phyloP scores from a whole-genome alignment of 306 rosid genomes.

The Vigna radiata region DNA sequence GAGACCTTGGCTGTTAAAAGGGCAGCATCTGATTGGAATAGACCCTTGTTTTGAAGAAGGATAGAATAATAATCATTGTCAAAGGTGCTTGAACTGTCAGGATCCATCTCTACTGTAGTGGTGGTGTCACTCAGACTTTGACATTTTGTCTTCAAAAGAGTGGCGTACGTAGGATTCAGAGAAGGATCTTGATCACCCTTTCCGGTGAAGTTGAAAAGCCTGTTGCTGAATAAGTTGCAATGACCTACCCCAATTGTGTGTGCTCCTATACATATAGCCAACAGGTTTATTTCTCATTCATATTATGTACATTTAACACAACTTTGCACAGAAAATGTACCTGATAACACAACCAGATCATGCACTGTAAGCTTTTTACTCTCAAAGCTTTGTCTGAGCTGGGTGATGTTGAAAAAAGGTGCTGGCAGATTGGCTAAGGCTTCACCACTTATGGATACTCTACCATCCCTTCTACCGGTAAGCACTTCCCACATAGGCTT shows the following conservation, averaged over 20 bases:
- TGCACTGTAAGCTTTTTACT: constrained; percentile 49
- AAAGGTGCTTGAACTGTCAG: constrained; percentile 42
- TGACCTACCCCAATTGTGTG: constrained; percentile 68
- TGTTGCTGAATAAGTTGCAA: constrained; percentile 52
- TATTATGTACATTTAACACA: not conserved
- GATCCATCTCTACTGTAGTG: constrained; percentile 56
- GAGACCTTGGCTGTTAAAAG: constrained; percentile 52
- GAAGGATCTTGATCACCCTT: constrained; percentile 72
- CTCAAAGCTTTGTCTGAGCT: constrained; percentile 53
- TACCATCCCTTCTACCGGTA: constrained; percentile 78
- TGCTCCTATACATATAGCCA: constrained; percentile 46
- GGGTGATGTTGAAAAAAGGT: constrained; percentile 55
- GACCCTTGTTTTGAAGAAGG: constrained; percentile 50
- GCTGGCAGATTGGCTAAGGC: constrained; percentile 50
- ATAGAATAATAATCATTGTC: constrained; percentile 52
- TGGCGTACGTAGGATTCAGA: constrained; percentile 49
- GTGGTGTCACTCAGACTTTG: constrained; percentile 42
- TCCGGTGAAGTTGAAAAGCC: constrained; percentile 70
- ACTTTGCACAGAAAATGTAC: constrained; percentile 18
- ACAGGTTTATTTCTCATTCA: not conserved
- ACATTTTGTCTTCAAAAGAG: constrained; percentile 46
- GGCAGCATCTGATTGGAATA: constrained; percentile 67
- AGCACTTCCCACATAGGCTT: constrained; percentile 60
- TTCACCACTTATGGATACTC: constrained; percentile 41
- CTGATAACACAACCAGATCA: constrained; percentile 69